Conservation (phyloP, 495 filamentous ascomycete genomes). For the Podospora australis region DNA sequence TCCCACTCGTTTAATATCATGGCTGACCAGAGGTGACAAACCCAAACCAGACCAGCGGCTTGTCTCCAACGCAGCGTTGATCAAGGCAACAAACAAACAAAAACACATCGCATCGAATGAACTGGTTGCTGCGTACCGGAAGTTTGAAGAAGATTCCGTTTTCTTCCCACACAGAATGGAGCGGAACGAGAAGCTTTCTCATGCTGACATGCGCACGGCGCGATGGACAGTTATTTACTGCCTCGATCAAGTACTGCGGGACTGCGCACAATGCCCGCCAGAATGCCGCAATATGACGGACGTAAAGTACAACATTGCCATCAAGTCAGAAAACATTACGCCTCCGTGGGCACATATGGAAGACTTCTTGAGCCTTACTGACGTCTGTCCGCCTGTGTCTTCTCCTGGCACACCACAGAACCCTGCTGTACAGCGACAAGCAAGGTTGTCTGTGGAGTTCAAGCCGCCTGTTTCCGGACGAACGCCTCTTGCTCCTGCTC, state of each 20-base stretch:
- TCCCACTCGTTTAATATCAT: constrained; percentile 17
- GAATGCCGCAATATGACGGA: constrained; percentile 29
- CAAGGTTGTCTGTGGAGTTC: background rate
- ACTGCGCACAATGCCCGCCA: constrained; percentile 33
- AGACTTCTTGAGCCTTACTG: no score
- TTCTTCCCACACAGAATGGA: constrained; percentile 31
- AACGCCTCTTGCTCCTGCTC: no score
- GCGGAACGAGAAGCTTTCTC: constrained; percentile 35
- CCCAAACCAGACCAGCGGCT: constrained; percentile 30
- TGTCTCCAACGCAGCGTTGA: constrained; percentile 29
- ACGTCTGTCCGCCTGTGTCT: background rate
- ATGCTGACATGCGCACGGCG: constrained; percentile 53
- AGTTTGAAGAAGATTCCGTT: constrained; percentile 40
- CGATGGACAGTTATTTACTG: constrained; percentile 70
- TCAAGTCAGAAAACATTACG: constrained; percentile 24
- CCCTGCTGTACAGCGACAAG: background rate
- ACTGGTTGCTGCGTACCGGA: constrained; percentile 40
- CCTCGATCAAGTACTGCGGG: constrained; percentile 57
- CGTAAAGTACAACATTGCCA: constrained; percentile 38
- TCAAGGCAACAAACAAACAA: constrained; percentile 36
- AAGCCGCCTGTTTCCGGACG: no score
- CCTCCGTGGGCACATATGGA: background rate
- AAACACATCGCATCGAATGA: constrained; percentile 25
- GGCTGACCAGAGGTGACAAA: constrained; percentile 27
- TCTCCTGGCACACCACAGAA: background rate